Evolutionary conservation across 345 rosid species (phyloP).

Genomic region (Rhodomyrtus tomentosa): DNA sequence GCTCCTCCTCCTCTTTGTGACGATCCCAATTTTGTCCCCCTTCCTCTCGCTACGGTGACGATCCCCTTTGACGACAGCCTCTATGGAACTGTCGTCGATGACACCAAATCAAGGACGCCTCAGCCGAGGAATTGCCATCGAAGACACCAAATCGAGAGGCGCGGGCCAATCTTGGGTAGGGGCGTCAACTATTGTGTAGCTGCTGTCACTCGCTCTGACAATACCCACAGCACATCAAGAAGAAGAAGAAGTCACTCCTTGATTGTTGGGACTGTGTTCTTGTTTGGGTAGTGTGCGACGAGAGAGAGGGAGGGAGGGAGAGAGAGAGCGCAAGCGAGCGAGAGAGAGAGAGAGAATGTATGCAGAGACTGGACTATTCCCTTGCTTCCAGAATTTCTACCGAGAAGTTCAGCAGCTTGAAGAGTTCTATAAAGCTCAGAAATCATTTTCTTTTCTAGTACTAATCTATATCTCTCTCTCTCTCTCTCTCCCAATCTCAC

Average conservation of each 20-base stretch:
- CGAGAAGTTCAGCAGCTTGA: conserved; percentile 66
- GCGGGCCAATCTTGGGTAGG: too few species aligned
- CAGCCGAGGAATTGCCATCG: too few species aligned
- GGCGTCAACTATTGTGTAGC: neutral
- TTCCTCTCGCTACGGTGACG: too few species aligned
- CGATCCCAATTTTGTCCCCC: too few species aligned
- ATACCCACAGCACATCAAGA: neutral
- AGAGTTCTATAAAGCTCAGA: neutral
- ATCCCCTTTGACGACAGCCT: too few species aligned
- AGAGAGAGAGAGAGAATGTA: conserved; percentile 43
- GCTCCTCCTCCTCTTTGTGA: too few species aligned
- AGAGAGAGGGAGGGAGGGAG: too few species aligned
- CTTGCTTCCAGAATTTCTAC: conserved; percentile 51
- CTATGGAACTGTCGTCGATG: too few species aligned
- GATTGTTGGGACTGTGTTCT: neutral
- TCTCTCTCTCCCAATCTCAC: too few species aligned
- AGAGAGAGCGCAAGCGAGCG: too few species aligned
- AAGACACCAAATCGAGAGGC: too few species aligned
- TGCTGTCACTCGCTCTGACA: neutral
- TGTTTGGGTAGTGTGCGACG: neutral
- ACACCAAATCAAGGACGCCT: too few species aligned
- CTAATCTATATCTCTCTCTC: neutral
- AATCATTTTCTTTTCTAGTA: conserved; percentile 48
- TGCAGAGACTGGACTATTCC: conserved; percentile 62
- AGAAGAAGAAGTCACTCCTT: neutral